Evolutionary conservation across 805 yeast species (phyloP), one percentile per base, ranked within the genome.

Genomic region (Pichia nakasei): DNA sequence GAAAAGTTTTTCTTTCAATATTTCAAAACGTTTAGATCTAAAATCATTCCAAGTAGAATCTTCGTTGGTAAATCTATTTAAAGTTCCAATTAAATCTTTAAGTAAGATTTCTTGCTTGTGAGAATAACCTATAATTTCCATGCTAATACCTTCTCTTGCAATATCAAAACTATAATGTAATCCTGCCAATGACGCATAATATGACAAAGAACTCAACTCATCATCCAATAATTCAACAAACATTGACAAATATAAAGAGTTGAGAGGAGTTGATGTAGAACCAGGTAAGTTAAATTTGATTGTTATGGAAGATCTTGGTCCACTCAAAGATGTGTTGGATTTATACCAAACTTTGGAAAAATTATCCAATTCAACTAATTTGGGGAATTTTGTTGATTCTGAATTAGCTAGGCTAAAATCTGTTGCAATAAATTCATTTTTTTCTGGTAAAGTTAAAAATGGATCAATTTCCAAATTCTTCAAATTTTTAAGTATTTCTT

Each of bases 101-200:
- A 86, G 63, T 37, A 91, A 69, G 13, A 71, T 73, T 18, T 75
- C 71, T 38, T 87, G 66, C 56, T 91, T 91, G 60, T 93, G 91
- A 52, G 84, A 85, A 61, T 82, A 93, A 2, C 98, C 98, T 34
- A 72, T 68, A 20, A 87, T 68, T 39, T 75, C 76, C 37, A 91
- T 57, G 34, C 75, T 73, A 35, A 89, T 55, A 0, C 96, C 95
- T 51, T 81, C 87, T 49, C 82, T 73, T 44, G 82, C 75, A 46
- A 75, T 66, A 26, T 70, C 62, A 35, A 89, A 69, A 2, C 70
- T 63, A 46, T 79, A 78, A 41, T 71, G 66, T 45, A 87, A 70
- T 0, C 93, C 93, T 2, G 93, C 96, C 44, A 88, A 70, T 9
- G 78, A 74, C 1, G 98, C 97, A 56, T 85, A 83, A 55, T 91